Evolutionary conservation across 2,329 filamentous ascomycete species (phyloP), one percentile per base, ranked within the genome.

Genomic region (Dendrostoma leiphaemia): DNA sequence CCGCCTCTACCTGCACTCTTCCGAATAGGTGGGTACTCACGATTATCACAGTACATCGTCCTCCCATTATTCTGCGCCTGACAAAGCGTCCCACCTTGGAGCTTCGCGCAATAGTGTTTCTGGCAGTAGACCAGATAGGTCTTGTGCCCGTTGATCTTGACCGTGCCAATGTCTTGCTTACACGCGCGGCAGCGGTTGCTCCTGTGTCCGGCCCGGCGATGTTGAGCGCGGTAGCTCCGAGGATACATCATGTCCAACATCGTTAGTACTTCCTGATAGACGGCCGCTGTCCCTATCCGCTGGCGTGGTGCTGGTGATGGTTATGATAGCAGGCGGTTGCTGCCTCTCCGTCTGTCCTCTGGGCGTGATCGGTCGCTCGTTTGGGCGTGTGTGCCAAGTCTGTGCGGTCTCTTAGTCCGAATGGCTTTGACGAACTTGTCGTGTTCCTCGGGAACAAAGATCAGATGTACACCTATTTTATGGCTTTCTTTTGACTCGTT

Each of bases 191-290:
- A 57, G 37, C 53, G 41, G 7, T 26, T 34, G 24, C 35, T 53
- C 26, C 40, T 28, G 17, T 19, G 38, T 17, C 46, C n/a, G 46
- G 24, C 21, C 15, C 51, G 29, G 34, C 28, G 32, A 3, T 43
- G 45, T 3, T 26, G 31, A 15, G 51, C 17, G 13, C 40, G 31
- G 51, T 44, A 28, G 12, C 35, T 35, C 35, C 45, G 49, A 32
- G 53, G 48, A 37, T 57, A 45, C 51, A 57, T 54, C 34, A 57
- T 44, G 37, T 57, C 43, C 55, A 51, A 57, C 55, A 57, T 57
- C 40, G 17, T 24, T 32, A n/a, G n/a, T n/a, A n/a, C 7, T 32
- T 12, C 21, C 26, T 32, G 28, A 3, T 8, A n/a, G n/a, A n/a
- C n/a, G n/a, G n/a, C n/a, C n/a, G n/a, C n/a, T n/a, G n/a, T n/a